Evolutionary conservation across 2,329 filamentous ascomycete genomes (phyloP).

Genomic region (Talaromyces albobiverticillius): DNA sequence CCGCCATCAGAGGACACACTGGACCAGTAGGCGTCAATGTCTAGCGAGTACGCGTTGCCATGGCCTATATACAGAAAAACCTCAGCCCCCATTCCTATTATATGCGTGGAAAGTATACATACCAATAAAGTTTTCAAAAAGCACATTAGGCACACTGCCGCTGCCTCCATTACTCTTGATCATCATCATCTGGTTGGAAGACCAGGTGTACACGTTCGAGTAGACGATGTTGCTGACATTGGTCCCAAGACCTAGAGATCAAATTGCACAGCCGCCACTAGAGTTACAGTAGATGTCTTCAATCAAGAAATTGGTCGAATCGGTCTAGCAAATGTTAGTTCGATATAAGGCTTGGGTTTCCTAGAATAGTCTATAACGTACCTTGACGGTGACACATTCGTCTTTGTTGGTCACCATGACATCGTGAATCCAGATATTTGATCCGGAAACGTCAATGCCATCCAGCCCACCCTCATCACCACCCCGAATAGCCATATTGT

Average conservation of each 20-base stretch:
- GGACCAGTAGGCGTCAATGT: slow-evolving; percentile 56
- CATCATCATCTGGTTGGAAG: slow-evolving; percentile 63
- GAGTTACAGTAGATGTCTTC: slow-evolving; percentile 62
- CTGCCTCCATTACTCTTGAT: slow-evolving; percentile 60
- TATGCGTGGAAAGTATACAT: no score
- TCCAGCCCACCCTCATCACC: slow-evolving; percentile 54
- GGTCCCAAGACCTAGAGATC: slow-evolving; percentile 50
- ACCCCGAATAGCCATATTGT: slow-evolving; percentile 56
- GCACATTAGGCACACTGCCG: slow-evolving; percentile 50
- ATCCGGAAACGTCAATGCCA: slow-evolving; percentile 55
- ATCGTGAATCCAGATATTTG: slow-evolving; percentile 59
- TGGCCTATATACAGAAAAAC: slow-evolving; percentile 39
- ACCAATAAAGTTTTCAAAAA: slow-evolving; percentile 57
- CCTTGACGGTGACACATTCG: slow-evolving; percentile 59
- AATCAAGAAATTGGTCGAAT: slow-evolving; percentile 54
- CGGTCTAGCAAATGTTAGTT: slow-evolving; percentile 33
- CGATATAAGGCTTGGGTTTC: no score
- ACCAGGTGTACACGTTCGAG: slow-evolving; percentile 57
- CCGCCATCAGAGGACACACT: slow-evolving; percentile 43
- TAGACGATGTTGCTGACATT: slow-evolving; percentile 54
- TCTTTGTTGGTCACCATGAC: slow-evolving; percentile 60
- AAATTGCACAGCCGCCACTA: slow-evolving; percentile 58
- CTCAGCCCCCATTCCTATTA: no score
- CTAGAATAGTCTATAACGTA: slow-evolving; percentile 29
- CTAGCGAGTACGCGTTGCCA: slow-evolving; percentile 56